Evolutionary conservation across 306 rosid species (phyloP), one percentile per base, ranked within the genome.

Genomic region (Cucurbita argyrosperma): DNA sequence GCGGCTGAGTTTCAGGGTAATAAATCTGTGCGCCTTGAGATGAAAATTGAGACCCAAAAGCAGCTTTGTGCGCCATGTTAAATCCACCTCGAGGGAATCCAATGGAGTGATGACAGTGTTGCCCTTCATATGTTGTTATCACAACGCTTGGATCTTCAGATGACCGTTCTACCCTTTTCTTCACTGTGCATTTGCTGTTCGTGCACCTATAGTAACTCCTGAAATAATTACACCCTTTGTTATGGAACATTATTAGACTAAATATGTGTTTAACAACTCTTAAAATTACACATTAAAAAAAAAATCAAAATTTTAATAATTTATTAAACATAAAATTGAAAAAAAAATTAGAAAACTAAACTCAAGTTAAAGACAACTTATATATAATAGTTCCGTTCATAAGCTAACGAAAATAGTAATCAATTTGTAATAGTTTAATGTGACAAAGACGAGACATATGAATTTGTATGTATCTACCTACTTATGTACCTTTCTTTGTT

Each of bases 201-300:
- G 99, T 95, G 87, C 99, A 95, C 26, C 99, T 90, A 67, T 95
- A 95, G 83, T 95, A 95, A 86, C 99, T 91, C 86, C 99, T 53
- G 58, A 30, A 30, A 30, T 30, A 30, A 30, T 30, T 30, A 30
- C 2, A 30, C 35, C 35, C 35, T 30, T 30, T 30, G 4, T 30
- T 30, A 30, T 30, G 35, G 35, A 30, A 30, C 7, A 13, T 49
- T 49, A 26, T 26, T 26, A 26, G 26, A 26, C 26, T 26, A 26
- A 26, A 26, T 26, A 26, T 26, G 26, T 26, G 26, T 23, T 1
- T 23, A 23, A 0, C 26, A 23, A 23, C 26, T 23, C 26, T 23
- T 23, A 23, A 23, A 26, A 26, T 26, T 26, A 26, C 26, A 26
- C 26, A 26, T 1, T 26, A 26, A 26, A 30, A 30, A 30, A 2